Conservation (phyloP, 257 asterid species). For the Lycium barbarum region DNA sequence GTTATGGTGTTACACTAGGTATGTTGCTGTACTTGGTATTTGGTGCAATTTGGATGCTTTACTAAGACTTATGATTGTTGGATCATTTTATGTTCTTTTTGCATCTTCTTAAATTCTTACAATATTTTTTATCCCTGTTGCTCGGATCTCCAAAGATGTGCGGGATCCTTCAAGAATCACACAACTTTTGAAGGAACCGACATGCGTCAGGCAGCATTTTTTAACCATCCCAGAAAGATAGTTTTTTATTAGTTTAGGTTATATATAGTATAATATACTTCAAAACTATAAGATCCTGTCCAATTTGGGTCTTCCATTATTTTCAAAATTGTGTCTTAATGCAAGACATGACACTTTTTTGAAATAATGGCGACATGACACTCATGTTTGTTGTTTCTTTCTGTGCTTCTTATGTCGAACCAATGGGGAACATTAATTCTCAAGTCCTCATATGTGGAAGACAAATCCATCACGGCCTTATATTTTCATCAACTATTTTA, state of each 20-base stretch:
- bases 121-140: neutral
- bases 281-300: slow-evolving; percentile 2
- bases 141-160: neutral
- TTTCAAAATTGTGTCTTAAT: neutral
- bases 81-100: neutral
- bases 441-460: neutral
- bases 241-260: neutral
- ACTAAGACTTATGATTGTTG: neutral
- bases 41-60: neutral
- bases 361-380: neutral
- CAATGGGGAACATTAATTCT: neutral
- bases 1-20: no score
- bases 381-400: neutral
- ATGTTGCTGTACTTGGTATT: neutral
- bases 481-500: neutral
- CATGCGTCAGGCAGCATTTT: neutral
- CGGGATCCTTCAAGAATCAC: neutral
- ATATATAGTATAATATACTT: neutral
- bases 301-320: neutral
- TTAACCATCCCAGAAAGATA: neutral
- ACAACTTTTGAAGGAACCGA: neutral
- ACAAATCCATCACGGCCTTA: slow-evolving; percentile 13
- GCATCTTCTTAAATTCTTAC: neutral
- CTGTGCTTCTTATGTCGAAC: neutral
- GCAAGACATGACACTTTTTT: neutral